Base-by-base conservation (phyloP, 495 filamentous ascomycete species). In the Hypoxylon lienhwacheense region DNA sequence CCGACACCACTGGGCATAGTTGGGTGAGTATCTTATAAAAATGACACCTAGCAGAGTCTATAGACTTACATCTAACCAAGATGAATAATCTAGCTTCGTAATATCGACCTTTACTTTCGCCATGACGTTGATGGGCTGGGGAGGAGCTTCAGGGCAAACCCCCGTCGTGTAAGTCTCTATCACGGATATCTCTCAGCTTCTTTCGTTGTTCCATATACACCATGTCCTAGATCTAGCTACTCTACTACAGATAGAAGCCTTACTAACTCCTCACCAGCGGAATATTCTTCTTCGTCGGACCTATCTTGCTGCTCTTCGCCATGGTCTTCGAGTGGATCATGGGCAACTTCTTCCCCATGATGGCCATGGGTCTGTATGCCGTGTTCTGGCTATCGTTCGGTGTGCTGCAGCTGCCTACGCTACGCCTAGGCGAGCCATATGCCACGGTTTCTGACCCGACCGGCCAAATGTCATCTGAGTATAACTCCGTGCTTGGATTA, bases 311-410 rank as follows among this genome's bases (percentile, higher is more conserved):
- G 28, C 43, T 73, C 7, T 69, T 79, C 46, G 65, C 70, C 34
- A 73, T 74, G 63, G 70, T 80, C 11, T 77, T 76, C 55, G 73
- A 78, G 48, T 79, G 75, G 73, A 69, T 78, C 31, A 71, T 77
- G 69, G 72, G 71, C 2, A 79, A 79, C 56, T 80, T 80, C 72
- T 77, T 79, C 47, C 67, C 72, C 11, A 75, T 82, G 79, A 81
- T 81, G 73, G 75, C 79, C 14, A 77, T 76, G 73, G 77, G 78
- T 6, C 69, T 82, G 21, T 82, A 81, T 48, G 63, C 72, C 32
- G 79, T 81, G 19, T 82, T 81, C 65, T 81, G 78, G 78, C 58
- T 78, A 6, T 77, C 74, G 6, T 80, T 82, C 46, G 79, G 77
- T 16, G 49, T 81, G 34, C 63, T 82, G 1, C 70, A 81, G 37